These are phyloP conservation scores for Hymenoscyphus scutula DNA, from an alignment of 2,329 filamentous ascomycete species.

Conservation along the genomic window DNA sequence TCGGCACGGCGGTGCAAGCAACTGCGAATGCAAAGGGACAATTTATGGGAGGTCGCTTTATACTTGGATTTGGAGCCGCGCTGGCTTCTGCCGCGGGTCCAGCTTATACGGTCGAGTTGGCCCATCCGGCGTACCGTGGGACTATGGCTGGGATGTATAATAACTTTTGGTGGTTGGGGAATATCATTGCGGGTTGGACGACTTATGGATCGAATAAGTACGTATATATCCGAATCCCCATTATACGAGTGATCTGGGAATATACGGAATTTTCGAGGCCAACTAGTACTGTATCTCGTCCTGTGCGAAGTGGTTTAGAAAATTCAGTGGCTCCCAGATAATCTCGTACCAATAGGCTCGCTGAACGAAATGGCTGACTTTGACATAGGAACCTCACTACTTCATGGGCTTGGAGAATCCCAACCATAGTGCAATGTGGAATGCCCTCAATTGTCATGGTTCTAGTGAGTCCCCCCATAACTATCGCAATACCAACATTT, in stretches of 20 bases:
- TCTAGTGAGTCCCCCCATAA: no score
- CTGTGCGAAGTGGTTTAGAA: no score
- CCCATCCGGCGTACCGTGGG: constrained; percentile 61
- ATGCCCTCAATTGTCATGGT: constrained; percentile 47
- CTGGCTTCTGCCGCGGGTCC: constrained; percentile 60
- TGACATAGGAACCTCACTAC: constrained; percentile 39
- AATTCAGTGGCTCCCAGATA: no score
- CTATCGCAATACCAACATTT: no score
- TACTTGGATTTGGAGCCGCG: constrained; percentile 56
- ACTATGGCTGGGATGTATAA: constrained; percentile 56
- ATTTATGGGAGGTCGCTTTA: constrained; percentile 56
- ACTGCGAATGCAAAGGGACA: constrained; percentile 45
- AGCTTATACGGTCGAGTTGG: constrained; percentile 61
- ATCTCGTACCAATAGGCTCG: no score
- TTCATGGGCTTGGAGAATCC: constrained; percentile 57
- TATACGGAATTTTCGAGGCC: no score
- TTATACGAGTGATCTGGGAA: not conserved
- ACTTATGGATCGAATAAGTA: constrained; percentile 44
- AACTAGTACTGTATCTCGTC: no score
- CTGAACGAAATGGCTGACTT: not conserved
- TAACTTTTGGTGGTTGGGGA: constrained; percentile 48
- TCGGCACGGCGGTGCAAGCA: constrained; percentile 50
- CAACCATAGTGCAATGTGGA: constrained; percentile 52
- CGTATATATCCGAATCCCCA: constrained; percentile 24
- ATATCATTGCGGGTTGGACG: constrained; percentile 54